phyloP scores from a whole-genome alignment of 139 green algal genomes.

The Coccomyxa sp. region DNA sequence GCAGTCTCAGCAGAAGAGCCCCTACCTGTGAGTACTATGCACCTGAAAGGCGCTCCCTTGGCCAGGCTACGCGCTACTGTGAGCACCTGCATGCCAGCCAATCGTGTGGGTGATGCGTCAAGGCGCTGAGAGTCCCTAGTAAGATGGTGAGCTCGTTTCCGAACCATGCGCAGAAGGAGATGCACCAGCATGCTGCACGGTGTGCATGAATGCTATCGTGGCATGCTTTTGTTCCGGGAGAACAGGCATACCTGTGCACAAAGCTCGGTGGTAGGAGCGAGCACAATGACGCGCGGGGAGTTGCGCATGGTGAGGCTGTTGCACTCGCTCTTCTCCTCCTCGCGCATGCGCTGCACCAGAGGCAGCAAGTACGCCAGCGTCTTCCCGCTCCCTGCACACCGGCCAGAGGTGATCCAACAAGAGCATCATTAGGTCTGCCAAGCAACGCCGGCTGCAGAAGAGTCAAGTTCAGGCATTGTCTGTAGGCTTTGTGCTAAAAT shows the following conservation, averaged over 20 bases:
- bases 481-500: no score
- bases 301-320: background rate
- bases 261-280: conserved; percentile 65
- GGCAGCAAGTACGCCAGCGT: conserved; percentile 88
- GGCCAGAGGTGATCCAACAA: no score
- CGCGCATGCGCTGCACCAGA: conserved; percentile 58
- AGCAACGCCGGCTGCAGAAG: background rate
- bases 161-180: no score
- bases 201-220: no score
- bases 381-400: conserved; percentile 65
- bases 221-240: no score
- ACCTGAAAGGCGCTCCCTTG: conserved; percentile 30
- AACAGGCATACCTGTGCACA: conserved; percentile 41
- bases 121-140: no score
- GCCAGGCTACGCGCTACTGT: conserved; percentile 44
- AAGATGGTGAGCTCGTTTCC: no score
- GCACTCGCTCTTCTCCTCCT: conserved; percentile 25
- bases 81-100: conserved; percentile 14
- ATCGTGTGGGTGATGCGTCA: no score
- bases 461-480: no score
- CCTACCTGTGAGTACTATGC: conserved; percentile 40
- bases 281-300: conserved; percentile 43
- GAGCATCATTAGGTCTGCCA: no score
- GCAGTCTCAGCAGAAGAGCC: no score
- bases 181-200: no score